Percentiles rank a stretch among this genome's conserved stretches.
Evolutionary conservation across 345 rosid genomes (phyloP).

Genomic region (Kandelia obovata): DNA sequence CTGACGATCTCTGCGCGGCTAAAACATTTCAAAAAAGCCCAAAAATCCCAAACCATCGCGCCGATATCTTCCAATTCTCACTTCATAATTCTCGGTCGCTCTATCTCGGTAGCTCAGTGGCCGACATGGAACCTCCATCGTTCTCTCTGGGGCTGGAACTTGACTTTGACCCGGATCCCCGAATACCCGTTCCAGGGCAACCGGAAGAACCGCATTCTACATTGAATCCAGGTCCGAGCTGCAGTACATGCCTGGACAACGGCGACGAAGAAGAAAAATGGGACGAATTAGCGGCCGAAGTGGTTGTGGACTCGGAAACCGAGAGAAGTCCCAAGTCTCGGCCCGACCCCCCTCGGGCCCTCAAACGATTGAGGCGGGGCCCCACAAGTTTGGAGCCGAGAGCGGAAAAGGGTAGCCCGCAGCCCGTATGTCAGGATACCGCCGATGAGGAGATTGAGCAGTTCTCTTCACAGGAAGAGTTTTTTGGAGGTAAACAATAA

Average conservation of each 20-base stretch:
- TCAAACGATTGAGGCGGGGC: constrained; percentile 66
- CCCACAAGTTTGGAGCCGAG: constrained; percentile 5
- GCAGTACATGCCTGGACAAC: background rate
- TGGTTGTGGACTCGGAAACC: constrained; percentile 40
- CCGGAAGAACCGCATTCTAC: background rate
- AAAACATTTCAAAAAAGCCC: no score
- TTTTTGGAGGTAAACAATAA: constrained; percentile 25
- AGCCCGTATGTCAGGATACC: constrained; percentile 8
- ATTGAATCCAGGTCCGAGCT: constrained; percentile 11
- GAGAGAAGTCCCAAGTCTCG: constrained; percentile 22
- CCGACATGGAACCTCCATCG: constrained; percentile 72
- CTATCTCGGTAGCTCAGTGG: constrained; percentile 34
- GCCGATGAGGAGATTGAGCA: constrained; percentile 76
- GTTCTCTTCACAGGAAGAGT: constrained; percentile 67
- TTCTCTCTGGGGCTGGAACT: constrained; percentile 82
- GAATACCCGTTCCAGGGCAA: background rate
- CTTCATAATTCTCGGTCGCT: background rate
- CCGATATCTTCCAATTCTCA: no score
- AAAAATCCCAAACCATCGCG: no score
- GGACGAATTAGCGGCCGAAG: background rate
- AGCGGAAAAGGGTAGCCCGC: constrained; percentile 16
- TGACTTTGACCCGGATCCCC: constrained; percentile 38
- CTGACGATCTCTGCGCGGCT: no score
- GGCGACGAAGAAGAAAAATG: constrained; percentile 16
- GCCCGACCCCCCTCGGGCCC: constrained; percentile 37